Percentiles rank a stretch among this genome's conserved stretches.
These are phyloP conservation scores for Zygnema cylindricum DNA, from an alignment of 139 green algal species.

Conservation along the genomic window DNA sequence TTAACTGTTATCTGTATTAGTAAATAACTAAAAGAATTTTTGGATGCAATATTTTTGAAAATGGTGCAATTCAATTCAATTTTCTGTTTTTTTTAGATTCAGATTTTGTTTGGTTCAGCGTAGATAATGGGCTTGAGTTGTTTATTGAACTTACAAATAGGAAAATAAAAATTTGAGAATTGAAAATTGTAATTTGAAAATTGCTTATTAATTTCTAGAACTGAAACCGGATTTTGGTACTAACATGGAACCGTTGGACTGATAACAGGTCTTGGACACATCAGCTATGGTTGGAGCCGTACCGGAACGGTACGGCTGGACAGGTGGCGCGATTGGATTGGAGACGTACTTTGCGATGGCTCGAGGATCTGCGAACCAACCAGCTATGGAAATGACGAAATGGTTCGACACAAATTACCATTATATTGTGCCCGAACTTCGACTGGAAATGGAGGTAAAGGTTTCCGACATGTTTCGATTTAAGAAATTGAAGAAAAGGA, in stretches of 20 bases:
- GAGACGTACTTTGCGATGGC: conserved; percentile 87
- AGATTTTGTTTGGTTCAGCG: too few species aligned
- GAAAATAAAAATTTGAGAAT: not conserved
- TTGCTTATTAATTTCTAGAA: not conserved
- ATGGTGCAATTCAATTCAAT: too few species aligned
- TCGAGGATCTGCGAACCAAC: conserved; percentile 67
- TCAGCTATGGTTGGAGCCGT: conserved; percentile 74
- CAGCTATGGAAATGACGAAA: conserved; percentile 89
- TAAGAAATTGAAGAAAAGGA: too few species aligned
- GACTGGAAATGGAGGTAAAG: not conserved
- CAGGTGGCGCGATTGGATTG: conserved; percentile 49
- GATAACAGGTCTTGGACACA: conserved; percentile 81
- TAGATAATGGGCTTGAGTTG: not conserved
- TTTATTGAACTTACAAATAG: not conserved
- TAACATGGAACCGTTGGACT: not conserved
- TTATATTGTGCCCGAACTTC: conserved; percentile 70
- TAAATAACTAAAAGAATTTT: too few species aligned
- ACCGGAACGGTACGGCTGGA: conserved; percentile 77
- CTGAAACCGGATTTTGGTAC: not conserved
- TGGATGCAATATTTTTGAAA: too few species aligned
- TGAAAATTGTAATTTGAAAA: not conserved
- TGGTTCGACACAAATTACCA: conserved; percentile 95
- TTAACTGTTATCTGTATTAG: too few species aligned
- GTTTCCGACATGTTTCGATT: too few species aligned
- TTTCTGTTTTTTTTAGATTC: too few species aligned